Percentiles rank a stretch among this genome's conserved stretches.
These are phyloP conservation scores for Hyaloscypha finlandica DNA, from an alignment of 495 filamentous ascomycete species.

Conservation along the genomic window DNA sequence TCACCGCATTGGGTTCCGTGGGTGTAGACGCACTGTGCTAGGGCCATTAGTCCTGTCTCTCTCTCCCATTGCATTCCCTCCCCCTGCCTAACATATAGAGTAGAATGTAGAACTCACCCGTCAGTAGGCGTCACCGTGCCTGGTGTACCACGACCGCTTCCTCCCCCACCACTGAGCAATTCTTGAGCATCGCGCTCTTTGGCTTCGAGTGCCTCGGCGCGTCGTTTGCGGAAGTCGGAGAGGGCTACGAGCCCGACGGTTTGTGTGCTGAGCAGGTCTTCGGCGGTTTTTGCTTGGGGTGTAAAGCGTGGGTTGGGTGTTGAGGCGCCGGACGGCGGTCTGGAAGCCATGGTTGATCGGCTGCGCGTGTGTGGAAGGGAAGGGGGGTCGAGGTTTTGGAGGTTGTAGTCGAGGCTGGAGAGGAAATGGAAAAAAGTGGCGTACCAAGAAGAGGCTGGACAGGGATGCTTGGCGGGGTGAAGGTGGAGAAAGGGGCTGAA, in stretches of 20 bases:
- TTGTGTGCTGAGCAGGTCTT: constrained; percentile 87
- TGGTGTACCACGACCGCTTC: constrained; percentile 44
- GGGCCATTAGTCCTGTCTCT: constrained; percentile 38
- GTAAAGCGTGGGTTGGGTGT: constrained; percentile 69
- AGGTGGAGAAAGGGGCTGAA: constrained; percentile 3
- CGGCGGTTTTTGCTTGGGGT: constrained; percentile 74
- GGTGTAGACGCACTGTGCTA: constrained; percentile 51
- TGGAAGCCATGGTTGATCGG: constrained; percentile 18
- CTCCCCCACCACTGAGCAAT: constrained; percentile 54
- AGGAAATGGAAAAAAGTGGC: too few species aligned
- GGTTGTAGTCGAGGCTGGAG: neutral
- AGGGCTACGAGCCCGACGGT: constrained; percentile 93
- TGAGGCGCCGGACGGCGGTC: constrained; percentile 44
- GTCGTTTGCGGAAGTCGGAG: constrained; percentile 94
- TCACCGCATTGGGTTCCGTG: constrained; percentile 40
- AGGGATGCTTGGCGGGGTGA: neutral
- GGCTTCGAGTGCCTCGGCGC: constrained; percentile 90
- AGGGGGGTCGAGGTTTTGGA: neutral
- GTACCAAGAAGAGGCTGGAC: neutral
- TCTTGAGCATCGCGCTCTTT: constrained; percentile 81
- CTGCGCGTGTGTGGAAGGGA: neutral
- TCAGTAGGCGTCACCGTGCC: constrained; percentile 54
- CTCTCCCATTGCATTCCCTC: neutral
- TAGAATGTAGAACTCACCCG: constrained; percentile 38
- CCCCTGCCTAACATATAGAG: too few species aligned